Conservation (phyloP, 164 flowering plant genomes). For the Aristolochia fimbriata region DNA sequence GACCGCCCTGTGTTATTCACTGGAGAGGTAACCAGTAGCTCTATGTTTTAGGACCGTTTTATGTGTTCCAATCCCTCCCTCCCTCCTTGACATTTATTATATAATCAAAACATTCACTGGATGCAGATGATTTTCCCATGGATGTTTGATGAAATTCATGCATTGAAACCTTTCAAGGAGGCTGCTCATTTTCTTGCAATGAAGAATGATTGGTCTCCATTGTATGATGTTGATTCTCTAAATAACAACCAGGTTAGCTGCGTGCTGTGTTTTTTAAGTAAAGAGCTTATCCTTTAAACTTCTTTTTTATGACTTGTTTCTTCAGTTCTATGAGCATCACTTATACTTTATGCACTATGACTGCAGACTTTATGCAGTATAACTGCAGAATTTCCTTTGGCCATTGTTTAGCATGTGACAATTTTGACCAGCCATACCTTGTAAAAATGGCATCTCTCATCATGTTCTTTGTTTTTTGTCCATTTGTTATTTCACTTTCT, state of each 20-base stretch:
- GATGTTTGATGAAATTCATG: slow-evolving; percentile 89
- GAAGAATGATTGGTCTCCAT: slow-evolving; percentile 76
- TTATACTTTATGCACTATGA: no score
- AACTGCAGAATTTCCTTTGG: no score
- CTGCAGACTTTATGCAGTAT: no score
- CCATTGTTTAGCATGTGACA: no score
- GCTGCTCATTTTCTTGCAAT: slow-evolving; percentile 72
- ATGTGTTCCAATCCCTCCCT: not conserved
- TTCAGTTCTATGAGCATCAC: no score
- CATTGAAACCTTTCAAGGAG: slow-evolving; percentile 62
- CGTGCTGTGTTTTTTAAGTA: not conserved
- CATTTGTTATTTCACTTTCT: no score
- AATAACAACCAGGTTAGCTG: slow-evolving; percentile 67
- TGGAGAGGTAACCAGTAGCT: slow-evolving; percentile 64
- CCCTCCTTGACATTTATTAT: no score
- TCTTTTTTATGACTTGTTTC: not conserved
- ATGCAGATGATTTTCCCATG: slow-evolving; percentile 95
- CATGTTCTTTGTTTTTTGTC: no score
- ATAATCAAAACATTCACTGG: not conserved
- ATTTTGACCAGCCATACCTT: no score
- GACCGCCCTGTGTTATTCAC: slow-evolving; percentile 71
- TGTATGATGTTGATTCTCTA: slow-evolving; percentile 46
- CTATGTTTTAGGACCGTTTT: not conserved
- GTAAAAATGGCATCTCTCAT: no score
- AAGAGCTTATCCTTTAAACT: not conserved